These are phyloP conservation scores for Salvia miltiorrhiza DNA, from an alignment of 257 asterid genomes.

Conservation along the genomic window DNA sequence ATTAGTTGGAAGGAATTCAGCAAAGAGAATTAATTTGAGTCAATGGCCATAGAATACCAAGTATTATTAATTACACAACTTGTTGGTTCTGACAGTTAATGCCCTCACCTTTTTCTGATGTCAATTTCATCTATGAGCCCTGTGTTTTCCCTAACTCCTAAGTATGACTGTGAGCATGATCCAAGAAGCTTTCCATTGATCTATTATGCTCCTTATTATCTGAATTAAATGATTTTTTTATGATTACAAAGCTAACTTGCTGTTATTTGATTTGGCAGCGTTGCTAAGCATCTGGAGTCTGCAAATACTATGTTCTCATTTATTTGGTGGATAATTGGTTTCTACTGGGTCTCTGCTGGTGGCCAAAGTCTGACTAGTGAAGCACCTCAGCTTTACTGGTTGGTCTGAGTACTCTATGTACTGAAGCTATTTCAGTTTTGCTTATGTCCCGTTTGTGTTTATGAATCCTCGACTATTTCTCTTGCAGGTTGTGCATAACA, in stretches of 20 bases:
- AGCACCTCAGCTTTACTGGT: slow-evolving; percentile 98
- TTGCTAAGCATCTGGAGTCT: slow-evolving; percentile 78
- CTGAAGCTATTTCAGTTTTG: background rate
- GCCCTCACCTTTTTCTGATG: background rate
- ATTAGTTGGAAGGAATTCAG: background rate
- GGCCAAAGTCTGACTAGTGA: slow-evolving; percentile 58
- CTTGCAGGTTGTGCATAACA: slow-evolving; percentile 93
- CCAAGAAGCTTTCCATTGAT: background rate
- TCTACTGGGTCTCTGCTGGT: slow-evolving; percentile 96
- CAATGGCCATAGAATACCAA: background rate
- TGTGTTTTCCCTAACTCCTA: background rate
- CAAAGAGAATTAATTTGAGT: background rate
- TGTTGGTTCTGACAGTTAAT: background rate
- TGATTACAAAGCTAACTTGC: slow-evolving; percentile 33
- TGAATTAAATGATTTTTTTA: background rate
- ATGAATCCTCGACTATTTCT: background rate
- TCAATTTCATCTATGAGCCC: background rate
- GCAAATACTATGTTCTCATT: slow-evolving; percentile 97
- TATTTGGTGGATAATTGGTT: slow-evolving; percentile 98
- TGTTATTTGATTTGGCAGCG: slow-evolving; percentile 43
- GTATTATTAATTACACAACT: background rate
- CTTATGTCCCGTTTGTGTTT: background rate
- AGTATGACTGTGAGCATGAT: background rate
- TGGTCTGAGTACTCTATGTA: slow-evolving; percentile 19
- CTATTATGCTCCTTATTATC: background rate